These are phyloP conservation scores for Aschersonia sp. DNA, from an alignment of 2,329 filamentous ascomycete genomes.

Conservation along the genomic window DNA sequence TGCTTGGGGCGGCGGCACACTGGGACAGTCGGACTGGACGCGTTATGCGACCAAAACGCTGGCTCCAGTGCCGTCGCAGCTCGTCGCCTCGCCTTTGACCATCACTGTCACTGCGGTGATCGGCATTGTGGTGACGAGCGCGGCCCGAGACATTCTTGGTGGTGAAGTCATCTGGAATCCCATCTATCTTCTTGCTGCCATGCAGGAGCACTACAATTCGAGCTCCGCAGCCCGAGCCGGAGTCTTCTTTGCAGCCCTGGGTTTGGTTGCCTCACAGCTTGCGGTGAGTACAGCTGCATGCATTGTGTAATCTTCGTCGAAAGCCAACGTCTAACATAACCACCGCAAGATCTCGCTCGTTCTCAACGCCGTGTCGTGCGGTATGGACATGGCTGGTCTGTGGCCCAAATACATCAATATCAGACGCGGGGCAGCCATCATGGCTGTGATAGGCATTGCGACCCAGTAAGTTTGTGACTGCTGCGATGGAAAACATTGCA, in stretches of 20 bases:
- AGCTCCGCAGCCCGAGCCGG: constrained; percentile 10
- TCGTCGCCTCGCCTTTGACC: constrained; percentile 10
- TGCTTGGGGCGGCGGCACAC: constrained; percentile 11
- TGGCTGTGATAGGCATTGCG: constrained; percentile 24
- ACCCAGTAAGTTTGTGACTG: constrained; percentile 5
- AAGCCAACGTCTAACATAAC: not conserved
- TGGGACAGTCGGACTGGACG: constrained; percentile 15
- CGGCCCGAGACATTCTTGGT: constrained; percentile 9
- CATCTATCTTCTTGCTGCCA: constrained; percentile 9
- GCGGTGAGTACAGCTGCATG: constrained; percentile 5
- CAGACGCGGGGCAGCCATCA: constrained; percentile 34
- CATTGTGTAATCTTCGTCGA: not conserved
- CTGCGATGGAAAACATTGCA: too few relatives aligned
- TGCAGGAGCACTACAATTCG: constrained; percentile 13
- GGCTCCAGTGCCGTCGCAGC: constrained; percentile 9
- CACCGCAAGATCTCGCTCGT: constrained; percentile 12
- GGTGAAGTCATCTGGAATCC: constrained; percentile 12
- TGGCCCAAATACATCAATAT: constrained; percentile 41
- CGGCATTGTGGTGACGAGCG: constrained; percentile 11
- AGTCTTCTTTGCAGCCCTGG: constrained; percentile 12
- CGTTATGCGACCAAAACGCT: constrained; percentile 9
- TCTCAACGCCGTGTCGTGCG: constrained; percentile 32
- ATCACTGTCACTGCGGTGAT: constrained; percentile 14
- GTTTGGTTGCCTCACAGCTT: constrained; percentile 12
- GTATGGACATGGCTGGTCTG: constrained; percentile 39